Percentiles rank a stretch among this genome's conserved stretches.
Conservation (phyloP, 108 stramenopile genomes). For the Cyclotella sp. region DNA sequence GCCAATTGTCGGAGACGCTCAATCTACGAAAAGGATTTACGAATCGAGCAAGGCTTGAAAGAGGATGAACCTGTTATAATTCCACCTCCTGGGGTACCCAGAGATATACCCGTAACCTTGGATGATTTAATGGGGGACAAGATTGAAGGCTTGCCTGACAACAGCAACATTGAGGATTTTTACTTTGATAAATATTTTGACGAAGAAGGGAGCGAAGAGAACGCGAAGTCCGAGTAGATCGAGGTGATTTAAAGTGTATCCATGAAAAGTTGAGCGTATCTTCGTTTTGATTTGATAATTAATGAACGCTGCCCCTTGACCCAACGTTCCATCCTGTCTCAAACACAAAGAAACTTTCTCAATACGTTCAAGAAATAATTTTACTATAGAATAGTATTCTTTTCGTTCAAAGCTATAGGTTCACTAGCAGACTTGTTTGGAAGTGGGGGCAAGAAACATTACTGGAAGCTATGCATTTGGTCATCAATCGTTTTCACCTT, state of each 20-base stretch:
- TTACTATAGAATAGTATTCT: no score
- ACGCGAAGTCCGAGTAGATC: not conserved
- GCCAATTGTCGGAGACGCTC: conserved; percentile 42
- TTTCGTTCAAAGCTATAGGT: no score
- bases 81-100: conserved; percentile 47
- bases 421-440: no score
- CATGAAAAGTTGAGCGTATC: no score
- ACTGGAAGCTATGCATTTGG: no score
- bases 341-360: no score
- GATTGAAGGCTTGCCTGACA: not conserved
- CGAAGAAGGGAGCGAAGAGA: conserved; percentile 22
- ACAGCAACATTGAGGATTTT: conserved; percentile 17
- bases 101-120: conserved; percentile 38
- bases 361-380: no score
- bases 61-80: conserved; percentile 27
- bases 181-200: conserved; percentile 45
- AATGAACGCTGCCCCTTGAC: no score
- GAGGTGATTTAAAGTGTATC: not conserved
- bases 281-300: no score
- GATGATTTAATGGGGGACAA: conserved; percentile 42
- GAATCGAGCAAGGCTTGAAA: conserved; percentile 33
- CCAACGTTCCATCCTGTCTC: no score
- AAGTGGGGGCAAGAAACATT: no score
- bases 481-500: no score
- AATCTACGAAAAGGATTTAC: conserved; percentile 44